Percentiles rank a stretch among this genome's conserved stretches.
Conservation (phyloP, 768 basidiomycete species). For the Trametes sanguinea region DNA sequence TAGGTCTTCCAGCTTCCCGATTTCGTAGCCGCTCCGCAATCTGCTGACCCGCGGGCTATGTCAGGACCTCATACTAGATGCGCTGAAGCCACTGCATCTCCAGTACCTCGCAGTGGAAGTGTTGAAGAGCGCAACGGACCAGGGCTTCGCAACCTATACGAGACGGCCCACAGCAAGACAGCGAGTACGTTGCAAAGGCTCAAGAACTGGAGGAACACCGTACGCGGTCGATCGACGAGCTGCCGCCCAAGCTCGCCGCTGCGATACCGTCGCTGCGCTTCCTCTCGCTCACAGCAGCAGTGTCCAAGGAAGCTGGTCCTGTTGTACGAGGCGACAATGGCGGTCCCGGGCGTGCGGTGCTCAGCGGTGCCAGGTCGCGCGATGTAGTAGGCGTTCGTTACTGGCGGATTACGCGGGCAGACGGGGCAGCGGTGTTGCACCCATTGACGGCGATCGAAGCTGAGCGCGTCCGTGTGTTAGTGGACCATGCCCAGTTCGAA, state of each 20-base stretch:
- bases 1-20: background rate
- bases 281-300: background rate
- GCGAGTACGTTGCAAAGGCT: background rate
- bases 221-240: background rate
- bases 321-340: background rate
- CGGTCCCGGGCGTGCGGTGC: background rate
- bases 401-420: background rate
- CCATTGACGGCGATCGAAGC: too few relatives aligned
- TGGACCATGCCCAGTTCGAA: too few relatives aligned
- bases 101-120: background rate
- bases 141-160: too few relatives aligned
- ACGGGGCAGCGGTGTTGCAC: background rate
- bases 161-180: too few relatives aligned
- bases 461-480: too few relatives aligned
- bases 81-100: background rate
- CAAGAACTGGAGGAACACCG: background rate
- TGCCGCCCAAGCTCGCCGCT: background rate
- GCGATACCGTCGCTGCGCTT: slow-evolving; percentile 1
- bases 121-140: background rate
- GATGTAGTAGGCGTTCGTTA: background rate
- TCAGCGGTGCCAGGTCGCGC: background rate
- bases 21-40: too few relatives aligned
- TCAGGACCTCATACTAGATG: background rate
- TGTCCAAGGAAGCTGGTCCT: background rate
- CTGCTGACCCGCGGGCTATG: background rate